These are phyloP conservation scores for Aspergillus fumigatiaffinis DNA, from an alignment of 2,329 filamentous ascomycete species.

Conservation along the genomic window DNA sequence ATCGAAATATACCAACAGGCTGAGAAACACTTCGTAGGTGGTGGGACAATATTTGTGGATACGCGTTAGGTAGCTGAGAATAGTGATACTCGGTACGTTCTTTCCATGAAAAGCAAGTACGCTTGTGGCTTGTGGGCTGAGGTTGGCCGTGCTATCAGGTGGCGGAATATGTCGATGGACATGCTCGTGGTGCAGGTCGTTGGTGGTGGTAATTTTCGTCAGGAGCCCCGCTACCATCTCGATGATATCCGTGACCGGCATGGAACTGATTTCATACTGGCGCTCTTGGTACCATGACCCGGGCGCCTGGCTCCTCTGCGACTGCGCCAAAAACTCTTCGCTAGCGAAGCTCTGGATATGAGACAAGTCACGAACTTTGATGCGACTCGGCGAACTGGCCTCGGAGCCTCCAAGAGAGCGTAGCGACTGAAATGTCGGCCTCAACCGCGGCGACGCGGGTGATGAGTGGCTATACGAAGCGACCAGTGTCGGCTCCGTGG, in stretches of 20 bases:
- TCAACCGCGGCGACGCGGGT: slow-evolving; percentile 44
- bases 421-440: slow-evolving; percentile 43
- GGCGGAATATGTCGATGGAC: slow-evolving; percentile 70
- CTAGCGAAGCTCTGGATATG: slow-evolving; percentile 87
- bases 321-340: slow-evolving; percentile 65
- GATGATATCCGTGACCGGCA: slow-evolving; percentile 96
- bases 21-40: slow-evolving; percentile 96
- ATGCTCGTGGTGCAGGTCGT: slow-evolving; percentile 89
- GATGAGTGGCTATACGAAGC: slow-evolving; percentile 31
- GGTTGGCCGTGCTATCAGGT: slow-evolving; percentile 54
- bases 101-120: slow-evolving; percentile 97
- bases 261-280: slow-evolving; percentile 90
- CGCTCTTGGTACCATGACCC: slow-evolving; percentile 49
- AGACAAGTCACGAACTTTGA: slow-evolving; percentile 81
- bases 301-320: slow-evolving; percentile 42
- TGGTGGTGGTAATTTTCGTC: slow-evolving; percentile 95
- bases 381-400: slow-evolving; percentile 52
- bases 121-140: slow-evolving; percentile 62
- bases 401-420: slow-evolving; percentile 41
- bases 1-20: slow-evolving; percentile 94
- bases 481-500: slow-evolving; percentile 23
- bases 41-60: slow-evolving; percentile 99
- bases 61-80: slow-evolving; percentile 87
- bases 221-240: slow-evolving; percentile 97
- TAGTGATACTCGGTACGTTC: slow-evolving; percentile 95